These are phyloP conservation scores for Schizopora paradoxa DNA, from an alignment of 1,284 basidiomycete genomes.

Conservation along the genomic window DNA sequence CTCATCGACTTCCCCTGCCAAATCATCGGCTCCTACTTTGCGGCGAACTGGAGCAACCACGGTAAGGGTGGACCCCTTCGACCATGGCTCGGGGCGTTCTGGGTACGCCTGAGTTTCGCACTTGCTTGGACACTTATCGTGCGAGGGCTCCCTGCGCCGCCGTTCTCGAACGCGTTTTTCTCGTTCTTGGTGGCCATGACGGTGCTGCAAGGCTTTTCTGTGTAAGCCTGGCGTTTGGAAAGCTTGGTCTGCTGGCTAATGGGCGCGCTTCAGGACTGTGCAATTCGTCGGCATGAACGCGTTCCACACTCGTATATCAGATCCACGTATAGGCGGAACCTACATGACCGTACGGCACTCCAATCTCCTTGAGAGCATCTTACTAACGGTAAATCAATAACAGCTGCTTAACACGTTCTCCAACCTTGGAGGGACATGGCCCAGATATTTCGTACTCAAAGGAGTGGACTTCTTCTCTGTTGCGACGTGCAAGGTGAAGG, in stretches of 20 bases:
- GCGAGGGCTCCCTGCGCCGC: slow-evolving; percentile 76
- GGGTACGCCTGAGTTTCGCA: slow-evolving; percentile 77
- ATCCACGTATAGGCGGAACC: slow-evolving; percentile 95
- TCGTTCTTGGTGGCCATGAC: slow-evolving; percentile 75
- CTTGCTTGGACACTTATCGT: slow-evolving; percentile 78
- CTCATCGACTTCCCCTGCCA: slow-evolving; percentile 99
- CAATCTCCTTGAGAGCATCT: not conserved
- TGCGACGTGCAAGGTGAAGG: slow-evolving; percentile 73
- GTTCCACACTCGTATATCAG: slow-evolving; percentile 96
- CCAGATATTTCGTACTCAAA: slow-evolving; percentile 88
- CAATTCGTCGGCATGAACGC: slow-evolving; percentile 98
- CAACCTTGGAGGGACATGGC: slow-evolving; percentile 98
- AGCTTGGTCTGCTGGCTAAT: too few species aligned
- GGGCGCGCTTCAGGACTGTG: slow-evolving; percentile 80
- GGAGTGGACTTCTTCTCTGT: slow-evolving; percentile 84
- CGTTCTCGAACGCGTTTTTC: slow-evolving; percentile 79
- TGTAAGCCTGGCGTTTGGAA: slow-evolving; percentile 43
- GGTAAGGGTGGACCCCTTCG: slow-evolving; percentile 67
- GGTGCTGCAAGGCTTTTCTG: slow-evolving; percentile 79
- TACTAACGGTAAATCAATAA: not conserved
- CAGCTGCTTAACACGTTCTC: slow-evolving; percentile 94
- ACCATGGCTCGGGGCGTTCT: slow-evolving; percentile 91
- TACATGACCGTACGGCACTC: slow-evolving; percentile 83
- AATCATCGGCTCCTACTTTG: slow-evolving; percentile 93
- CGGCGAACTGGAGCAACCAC: slow-evolving; percentile 86